These are phyloP conservation scores for Coccinonectria pachysandricola DNA, from an alignment of 2,329 filamentous ascomycete genomes.

Conservation along the genomic window DNA sequence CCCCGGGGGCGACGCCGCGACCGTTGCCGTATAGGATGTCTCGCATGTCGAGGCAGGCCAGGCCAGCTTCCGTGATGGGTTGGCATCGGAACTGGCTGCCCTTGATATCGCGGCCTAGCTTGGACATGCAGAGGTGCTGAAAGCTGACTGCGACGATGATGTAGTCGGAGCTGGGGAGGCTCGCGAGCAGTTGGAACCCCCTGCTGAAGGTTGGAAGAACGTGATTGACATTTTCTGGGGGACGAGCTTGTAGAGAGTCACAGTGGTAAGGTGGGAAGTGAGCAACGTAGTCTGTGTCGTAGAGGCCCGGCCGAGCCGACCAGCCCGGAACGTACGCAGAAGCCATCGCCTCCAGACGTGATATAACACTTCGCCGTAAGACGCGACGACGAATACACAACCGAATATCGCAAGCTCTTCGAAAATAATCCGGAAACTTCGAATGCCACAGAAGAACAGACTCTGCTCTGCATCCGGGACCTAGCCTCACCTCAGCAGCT, in stretches of 20 bases:
- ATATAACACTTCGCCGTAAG: too few species aligned
- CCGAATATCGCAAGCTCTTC: too few species aligned
- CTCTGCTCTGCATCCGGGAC: too few species aligned
- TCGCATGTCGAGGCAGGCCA: slow-evolving; percentile 9
- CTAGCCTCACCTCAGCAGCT: too few species aligned
- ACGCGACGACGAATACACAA: too few species aligned
- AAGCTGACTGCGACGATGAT: slow-evolving; percentile 6
- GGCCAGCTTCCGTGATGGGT: slow-evolving; percentile 5
- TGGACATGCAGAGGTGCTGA: slow-evolving; percentile 4
- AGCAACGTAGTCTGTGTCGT: background rate
- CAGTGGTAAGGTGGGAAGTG: background rate
- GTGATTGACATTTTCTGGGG: background rate
- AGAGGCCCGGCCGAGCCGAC: slow-evolving; percentile 1
- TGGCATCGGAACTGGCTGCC: slow-evolving; percentile 1
- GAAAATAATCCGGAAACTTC: too few species aligned
- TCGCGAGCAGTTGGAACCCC: background rate
- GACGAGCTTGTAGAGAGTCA: background rate
- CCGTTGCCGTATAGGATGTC: slow-evolving; percentile 2
- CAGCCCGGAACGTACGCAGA: background rate
- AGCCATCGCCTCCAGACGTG: too few species aligned
- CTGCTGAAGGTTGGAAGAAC: slow-evolving; percentile 2
- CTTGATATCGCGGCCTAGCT: background rate
- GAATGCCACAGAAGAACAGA: too few species aligned
- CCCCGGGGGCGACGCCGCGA: slow-evolving; percentile 1
- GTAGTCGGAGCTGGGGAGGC: slow-evolving; percentile 3